phyloP scores from a whole-genome alignment of 78 protist species.

The Chrysochromulina parva region DNA sequence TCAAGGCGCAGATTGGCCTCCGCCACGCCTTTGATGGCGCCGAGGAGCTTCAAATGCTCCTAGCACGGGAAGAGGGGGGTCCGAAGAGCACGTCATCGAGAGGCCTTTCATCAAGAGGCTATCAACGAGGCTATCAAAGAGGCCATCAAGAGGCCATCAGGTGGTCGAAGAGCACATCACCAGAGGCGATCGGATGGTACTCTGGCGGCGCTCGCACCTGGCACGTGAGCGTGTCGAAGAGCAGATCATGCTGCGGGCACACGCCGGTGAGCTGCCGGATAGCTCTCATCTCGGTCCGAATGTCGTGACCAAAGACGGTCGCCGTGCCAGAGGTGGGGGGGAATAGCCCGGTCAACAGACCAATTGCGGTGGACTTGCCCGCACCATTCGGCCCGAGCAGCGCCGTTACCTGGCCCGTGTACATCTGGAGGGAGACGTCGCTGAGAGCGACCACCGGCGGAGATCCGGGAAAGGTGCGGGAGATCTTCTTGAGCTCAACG shows the following conservation, averaged over 20 bases:
- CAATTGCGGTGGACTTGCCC: conserved; percentile 81
- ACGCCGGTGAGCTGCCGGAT: conserved; percentile 79
- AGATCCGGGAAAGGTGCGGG: no score
- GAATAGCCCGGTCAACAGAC: conserved; percentile 75
- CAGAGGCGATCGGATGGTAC: no score
- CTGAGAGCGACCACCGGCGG: no score
- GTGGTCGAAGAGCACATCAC: no score
- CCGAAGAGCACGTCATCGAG: no score
- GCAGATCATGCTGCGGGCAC: conserved; percentile 82
- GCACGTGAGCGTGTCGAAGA: conserved; percentile 62
- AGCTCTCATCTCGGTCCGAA: conserved; percentile 10
- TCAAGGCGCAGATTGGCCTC: no score
- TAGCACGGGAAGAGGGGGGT: background rate
- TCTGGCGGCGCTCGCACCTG: no score
- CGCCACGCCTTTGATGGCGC: conserved; percentile 8
- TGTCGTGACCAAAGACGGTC: background rate
- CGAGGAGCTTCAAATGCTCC: conserved; percentile 40
- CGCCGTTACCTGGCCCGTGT: background rate
- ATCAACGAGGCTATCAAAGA: no score
- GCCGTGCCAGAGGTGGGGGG: conserved; percentile 72
- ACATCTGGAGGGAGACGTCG: no score
- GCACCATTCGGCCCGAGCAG: conserved; percentile 49
- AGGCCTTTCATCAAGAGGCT: no score
- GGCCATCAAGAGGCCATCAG: no score
- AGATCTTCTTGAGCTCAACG: no score